Base-by-base conservation (phyloP, 371 early-diverging fungal species). In the Apophysomyces elegans region DNA sequence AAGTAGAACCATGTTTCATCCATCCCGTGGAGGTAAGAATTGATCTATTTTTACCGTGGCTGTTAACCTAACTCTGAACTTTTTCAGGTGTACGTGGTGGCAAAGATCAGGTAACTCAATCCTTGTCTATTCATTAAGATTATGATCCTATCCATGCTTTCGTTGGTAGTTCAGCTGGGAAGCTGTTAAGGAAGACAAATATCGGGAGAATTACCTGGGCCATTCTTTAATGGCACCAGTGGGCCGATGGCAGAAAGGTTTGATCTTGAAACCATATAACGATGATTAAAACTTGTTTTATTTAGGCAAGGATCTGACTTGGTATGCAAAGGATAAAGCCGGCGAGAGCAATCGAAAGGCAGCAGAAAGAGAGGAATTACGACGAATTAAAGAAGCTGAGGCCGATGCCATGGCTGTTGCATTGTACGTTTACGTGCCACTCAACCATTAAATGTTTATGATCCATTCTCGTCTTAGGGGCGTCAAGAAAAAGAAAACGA, bases 201-300 rank as follows among this genome's bases (percentile, higher is more conserved):
- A 93, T 72, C 84, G 95, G 47, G 93, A 92, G 81, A 91, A 92
- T 73, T 95, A 95, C 72, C 84, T 95, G 14, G 95, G 95, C 11
- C 91, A 95, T 76, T 92, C 93, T 3, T 64, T 95, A 18, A 86
- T 85, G 71, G 95, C 95, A 0, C 90, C 93, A 7, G 92, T 93
- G 0, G 95, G 95, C 21, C 81, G 83, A 16, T 87, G 85, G 85
- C 85, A 87, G 59, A 76, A 85, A 71, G 83, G 84, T 80, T 75
- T 54, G 41, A 41, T 13, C 12, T 37, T 43, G 2, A 26, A 26
- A 3, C 8, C 2, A 5, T 32, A 61, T 46, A 26, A 9, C 46
- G 37, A 37, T 9, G n/a, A 32, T 60, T 62, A 11, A 2, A 61
- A 61, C 76, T 78, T 59, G 74, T 2, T 2, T 26, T 26, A 26